Percentiles rank a stretch among this genome's conserved stretches.
phyloP scores from a whole-genome alignment of 2,329 filamentous ascomycete species.

The Talaromyces sp. region DNA sequence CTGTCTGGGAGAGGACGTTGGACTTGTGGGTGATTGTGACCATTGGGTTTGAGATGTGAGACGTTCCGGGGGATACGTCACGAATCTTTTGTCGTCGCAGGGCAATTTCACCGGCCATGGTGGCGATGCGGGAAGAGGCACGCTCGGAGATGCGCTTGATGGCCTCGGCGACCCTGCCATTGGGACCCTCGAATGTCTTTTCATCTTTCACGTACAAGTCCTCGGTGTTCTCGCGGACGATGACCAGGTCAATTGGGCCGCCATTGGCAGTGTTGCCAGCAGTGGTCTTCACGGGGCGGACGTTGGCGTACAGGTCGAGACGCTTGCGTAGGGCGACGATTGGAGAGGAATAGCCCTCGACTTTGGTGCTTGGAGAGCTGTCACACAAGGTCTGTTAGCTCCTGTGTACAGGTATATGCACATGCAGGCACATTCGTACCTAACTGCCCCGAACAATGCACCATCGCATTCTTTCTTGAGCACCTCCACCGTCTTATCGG shows the following conservation, averaged over 20 bases:
- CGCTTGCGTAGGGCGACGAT: conserved; percentile 96
- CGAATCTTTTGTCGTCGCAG: conserved; percentile 79
- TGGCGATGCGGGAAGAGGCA: conserved; percentile 79
- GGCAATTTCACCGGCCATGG: conserved; percentile 93
- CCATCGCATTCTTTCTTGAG: conserved; percentile 90
- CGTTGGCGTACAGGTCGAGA: conserved; percentile 94
- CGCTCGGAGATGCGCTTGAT: conserved; percentile 94
- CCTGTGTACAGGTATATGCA: not conserved
- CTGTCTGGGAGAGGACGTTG: conserved; percentile 93
- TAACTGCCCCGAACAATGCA: conserved; percentile 92
- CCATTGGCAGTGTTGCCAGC: conserved; percentile 40
- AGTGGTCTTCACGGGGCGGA: conserved; percentile 87
- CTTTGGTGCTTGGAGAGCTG: conserved; percentile 78
- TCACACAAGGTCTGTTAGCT: not conserved
- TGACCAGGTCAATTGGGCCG: conserved; percentile 85
- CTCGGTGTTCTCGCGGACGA: conserved; percentile 98
- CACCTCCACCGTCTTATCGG: conserved; percentile 84
- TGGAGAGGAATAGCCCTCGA: conserved; percentile 92
- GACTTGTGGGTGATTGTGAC: conserved; percentile 98
- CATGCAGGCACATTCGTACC: conserved; percentile 32
- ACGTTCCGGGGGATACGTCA: conserved; percentile 45
- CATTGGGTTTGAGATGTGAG: conserved; percentile 60
- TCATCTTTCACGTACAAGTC: conserved; percentile 98
- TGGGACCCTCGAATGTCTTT: conserved; percentile 67
- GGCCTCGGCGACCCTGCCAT: conserved; percentile 85